Evolutionary conservation across 352 stramenopile genomes (phyloP).

Genomic region (Pythium vanterpoolii): DNA sequence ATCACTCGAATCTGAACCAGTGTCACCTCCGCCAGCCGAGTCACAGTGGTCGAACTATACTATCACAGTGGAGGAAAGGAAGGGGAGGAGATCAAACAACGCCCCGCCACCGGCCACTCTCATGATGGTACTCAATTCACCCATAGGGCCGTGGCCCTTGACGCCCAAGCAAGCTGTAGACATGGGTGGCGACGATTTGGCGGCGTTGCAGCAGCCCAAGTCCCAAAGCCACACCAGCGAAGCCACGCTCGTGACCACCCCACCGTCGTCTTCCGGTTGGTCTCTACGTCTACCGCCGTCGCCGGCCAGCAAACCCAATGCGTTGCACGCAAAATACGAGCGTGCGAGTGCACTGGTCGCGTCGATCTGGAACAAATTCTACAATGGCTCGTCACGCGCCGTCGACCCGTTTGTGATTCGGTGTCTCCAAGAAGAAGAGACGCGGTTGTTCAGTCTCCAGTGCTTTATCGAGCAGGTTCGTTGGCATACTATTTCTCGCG

Average conservation of each 20-base stretch:
- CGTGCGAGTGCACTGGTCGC: slow-evolving; percentile 50
- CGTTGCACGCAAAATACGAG: slow-evolving; percentile 34
- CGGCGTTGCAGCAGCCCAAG: not conserved
- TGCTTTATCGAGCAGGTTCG: slow-evolving; percentile 70
- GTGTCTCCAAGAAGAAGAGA: slow-evolving; percentile 47
- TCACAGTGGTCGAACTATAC: not conserved
- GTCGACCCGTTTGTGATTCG: slow-evolving; percentile 69
- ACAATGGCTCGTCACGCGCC: slow-evolving; percentile 62
- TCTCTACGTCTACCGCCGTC: not conserved
- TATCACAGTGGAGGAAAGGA: too few relatives aligned
- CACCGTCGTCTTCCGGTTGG: not conserved
- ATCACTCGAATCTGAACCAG: not conserved
- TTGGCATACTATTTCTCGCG: too few relatives aligned
- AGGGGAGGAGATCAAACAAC: not conserved
- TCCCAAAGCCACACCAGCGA: slow-evolving; percentile 1
- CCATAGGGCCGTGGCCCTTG: not conserved
- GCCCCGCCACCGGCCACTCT: not conserved
- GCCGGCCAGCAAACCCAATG: not conserved
- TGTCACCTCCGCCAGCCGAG: not conserved
- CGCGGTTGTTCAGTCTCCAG: slow-evolving; percentile 59
- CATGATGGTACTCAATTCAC: slow-evolving; percentile 20
- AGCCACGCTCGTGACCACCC: not conserved
- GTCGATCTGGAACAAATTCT: slow-evolving; percentile 68
- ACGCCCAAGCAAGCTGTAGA: not conserved
- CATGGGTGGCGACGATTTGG: not conserved